Evolutionary conservation across 2,329 filamentous ascomycete species (phyloP).

Genomic region (Didymella keratinophila): DNA sequence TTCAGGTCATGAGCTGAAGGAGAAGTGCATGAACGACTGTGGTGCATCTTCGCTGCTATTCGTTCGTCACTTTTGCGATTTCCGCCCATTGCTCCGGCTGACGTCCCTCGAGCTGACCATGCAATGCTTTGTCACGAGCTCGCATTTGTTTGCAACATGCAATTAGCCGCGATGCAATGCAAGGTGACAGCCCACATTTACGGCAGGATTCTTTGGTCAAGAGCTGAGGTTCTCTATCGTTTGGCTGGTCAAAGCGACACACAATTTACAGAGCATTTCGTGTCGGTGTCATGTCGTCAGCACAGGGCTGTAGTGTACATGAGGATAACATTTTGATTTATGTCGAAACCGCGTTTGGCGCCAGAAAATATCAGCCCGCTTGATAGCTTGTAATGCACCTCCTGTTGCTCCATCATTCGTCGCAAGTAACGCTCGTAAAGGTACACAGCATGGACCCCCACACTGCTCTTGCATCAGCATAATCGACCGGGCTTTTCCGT

Average conservation of each 20-base stretch:
- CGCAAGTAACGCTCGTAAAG: neutral
- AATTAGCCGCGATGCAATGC: constrained; percentile 19
- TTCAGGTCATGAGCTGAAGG: constrained; percentile 8
- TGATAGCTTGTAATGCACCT: neutral
- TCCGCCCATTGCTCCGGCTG: constrained; percentile 9
- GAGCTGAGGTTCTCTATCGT: neutral
- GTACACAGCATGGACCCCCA: neutral
- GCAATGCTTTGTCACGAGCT: constrained; percentile 5
- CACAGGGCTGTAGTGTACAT: neutral
- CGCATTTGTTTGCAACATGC: constrained; percentile 4
- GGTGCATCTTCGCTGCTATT: constrained; percentile 13
- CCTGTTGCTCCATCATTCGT: neutral
- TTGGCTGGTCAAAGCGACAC: neutral
- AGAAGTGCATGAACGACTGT: constrained; percentile 9
- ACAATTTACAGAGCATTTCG: neutral
- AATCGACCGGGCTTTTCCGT: constrained; percentile 6
- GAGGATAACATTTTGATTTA: neutral
- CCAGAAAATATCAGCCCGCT: neutral
- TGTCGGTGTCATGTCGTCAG: constrained; percentile 4
- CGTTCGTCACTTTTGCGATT: constrained; percentile 19
- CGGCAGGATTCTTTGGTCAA: constrained; percentile 20
- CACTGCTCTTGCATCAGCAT: neutral
- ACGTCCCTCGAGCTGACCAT: constrained; percentile 17
- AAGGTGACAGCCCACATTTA: constrained; percentile 24
- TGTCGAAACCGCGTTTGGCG: constrained; percentile 8